A percentile compares a stretch with the other conserved stretches of the same genome.
Conservation (phyloP, 495 filamentous ascomycete species). For the Amniculicola lignicola region DNA sequence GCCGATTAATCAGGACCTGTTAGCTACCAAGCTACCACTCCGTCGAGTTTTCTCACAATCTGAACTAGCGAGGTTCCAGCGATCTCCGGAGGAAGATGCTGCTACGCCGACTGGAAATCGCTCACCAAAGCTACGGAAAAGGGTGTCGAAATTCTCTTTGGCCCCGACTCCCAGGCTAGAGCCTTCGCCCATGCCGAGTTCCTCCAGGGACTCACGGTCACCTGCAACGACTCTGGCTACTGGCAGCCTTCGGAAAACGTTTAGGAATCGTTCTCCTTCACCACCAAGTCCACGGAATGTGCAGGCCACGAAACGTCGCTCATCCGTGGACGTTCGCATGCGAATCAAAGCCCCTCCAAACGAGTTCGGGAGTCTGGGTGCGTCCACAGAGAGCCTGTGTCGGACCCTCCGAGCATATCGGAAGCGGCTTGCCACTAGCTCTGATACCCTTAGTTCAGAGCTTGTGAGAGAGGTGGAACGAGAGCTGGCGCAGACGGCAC, state of each 20-base stretch:
- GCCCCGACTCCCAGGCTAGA: constrained; percentile 42
- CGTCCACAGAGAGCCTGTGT: constrained; percentile 75
- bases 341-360: constrained; percentile 49
- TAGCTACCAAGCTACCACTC: constrained; percentile 36
- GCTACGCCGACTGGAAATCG: constrained; percentile 32
- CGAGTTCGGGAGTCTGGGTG: constrained; percentile 64
- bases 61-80: constrained; percentile 40
- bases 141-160: constrained; percentile 36
- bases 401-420: constrained; percentile 77
- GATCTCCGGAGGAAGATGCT: constrained; percentile 33
- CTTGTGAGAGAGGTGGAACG: constrained; percentile 70
- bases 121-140: constrained; percentile 36
- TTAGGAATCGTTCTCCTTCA: constrained; percentile 37
- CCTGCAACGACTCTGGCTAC: constrained; percentile 1
- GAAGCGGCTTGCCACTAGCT: constrained; percentile 67
- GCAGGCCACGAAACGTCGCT: constrained; percentile 42
- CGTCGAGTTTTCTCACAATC: constrained; percentile 42
- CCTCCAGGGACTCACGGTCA: constrained; percentile 8
- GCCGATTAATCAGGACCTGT: constrained; percentile 27
- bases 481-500: constrained; percentile 72
- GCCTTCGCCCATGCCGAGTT: constrained; percentile 33
- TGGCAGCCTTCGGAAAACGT: constrained; percentile 15
- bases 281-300: constrained; percentile 37
- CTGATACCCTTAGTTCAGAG: constrained; percentile 57
- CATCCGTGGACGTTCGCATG: constrained; percentile 57